Evolutionary conservation across 345 rosid genomes (phyloP), one percentile per base, ranked within the genome.

Genomic region (Streptanthus diversifolius): DNA sequence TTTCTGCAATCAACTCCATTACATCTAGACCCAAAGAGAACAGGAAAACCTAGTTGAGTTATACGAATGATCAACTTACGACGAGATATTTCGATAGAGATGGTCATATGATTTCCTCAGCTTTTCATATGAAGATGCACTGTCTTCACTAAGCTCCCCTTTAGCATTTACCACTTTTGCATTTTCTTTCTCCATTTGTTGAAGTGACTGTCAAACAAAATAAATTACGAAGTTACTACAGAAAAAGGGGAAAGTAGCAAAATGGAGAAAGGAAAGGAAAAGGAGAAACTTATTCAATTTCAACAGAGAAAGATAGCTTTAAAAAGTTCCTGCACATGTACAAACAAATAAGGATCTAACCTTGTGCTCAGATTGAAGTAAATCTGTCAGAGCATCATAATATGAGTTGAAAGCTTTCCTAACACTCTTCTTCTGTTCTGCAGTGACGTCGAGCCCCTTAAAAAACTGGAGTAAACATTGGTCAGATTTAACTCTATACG

Each of bases 121-220:
- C 87, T 90, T 92, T 79, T 95, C 99, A 84, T 95, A 95, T 3
- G 89, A 87, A 44, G 89, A 78, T 55, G 78, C 86, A 84, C 83
- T 95, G 79, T 95, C 98, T 74, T 95, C 99, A 73, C 88, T 90
- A 39, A 90, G 91, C 82, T 95, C 99, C 75, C 99, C 99, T 83
- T 91, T 95, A 61, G 93, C 96, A 83, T 85, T 89, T 76, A 95
- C 80, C 71, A 87, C 85, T 82, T 88, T 92, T 36, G 97, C 86
- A 83, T 92, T 88, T 71, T 95, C 99, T 77, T 92, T 85, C 83
- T 95, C 99, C 97, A 95, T 92, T 73, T 92, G 99, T 67, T 86
- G 87, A 75, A 95, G 98, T 19, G 85, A 85, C 99, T 95, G 68
- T 48, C 53, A 66, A 63, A 39, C 19, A 53, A 44, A 45, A 53